Base-by-base conservation (phyloP, 2,329 filamentous ascomycete species). In the Lachnellula willkommii region DNA sequence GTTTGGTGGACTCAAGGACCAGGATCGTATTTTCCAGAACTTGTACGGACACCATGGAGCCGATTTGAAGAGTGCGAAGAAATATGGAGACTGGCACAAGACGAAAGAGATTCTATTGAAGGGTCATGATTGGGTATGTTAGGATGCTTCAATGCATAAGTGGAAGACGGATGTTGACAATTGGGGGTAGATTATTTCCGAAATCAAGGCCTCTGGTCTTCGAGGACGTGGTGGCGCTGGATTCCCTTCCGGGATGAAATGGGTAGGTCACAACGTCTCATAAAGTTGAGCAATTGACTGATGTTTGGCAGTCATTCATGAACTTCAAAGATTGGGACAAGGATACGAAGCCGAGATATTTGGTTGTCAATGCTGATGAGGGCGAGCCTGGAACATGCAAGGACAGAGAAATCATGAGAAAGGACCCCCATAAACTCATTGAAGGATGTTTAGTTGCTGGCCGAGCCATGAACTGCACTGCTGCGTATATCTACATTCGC, bases 271-370 rank as follows among this genome's bases (percentile, higher is more conserved):
- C 20, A 35, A 26, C 40, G 45, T 24, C 22, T 26, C 11, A 48
- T 32, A 24, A 42, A 37, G 26, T 39, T 35, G 15, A 22, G 11
- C 17, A n/a, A 57, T 47, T 22, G 22, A 51, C 59, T 69, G 50
- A 62, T 57, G 61, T 47, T 59, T 20, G 35, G 43, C 69, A 95
- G 91, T 96, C 92, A 50, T 99, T 99, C 76, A 99, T 99, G 94
- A 99, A 99, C 81, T 92, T 93, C 81, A 96, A 96, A 77, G 94
- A 91, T 69, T 99, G 94, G 94, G 93, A 99, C 69, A 95, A 99
- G 78, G 94, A 97, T 73, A 88, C 75, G 68, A 95, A 95, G 77
- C 94, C 94, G 63, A 87, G 94, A 69, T 99, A 99, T 72, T 80
- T 99, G 54, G 93, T 99, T 60, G 90, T 99, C 78, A 99, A 99